A percentile compares a stretch with the other conserved stretches of the same genome.
Conservation (phyloP, 2,329 filamentous ascomycete genomes). For the Pseudogymnoascus sp. region DNA sequence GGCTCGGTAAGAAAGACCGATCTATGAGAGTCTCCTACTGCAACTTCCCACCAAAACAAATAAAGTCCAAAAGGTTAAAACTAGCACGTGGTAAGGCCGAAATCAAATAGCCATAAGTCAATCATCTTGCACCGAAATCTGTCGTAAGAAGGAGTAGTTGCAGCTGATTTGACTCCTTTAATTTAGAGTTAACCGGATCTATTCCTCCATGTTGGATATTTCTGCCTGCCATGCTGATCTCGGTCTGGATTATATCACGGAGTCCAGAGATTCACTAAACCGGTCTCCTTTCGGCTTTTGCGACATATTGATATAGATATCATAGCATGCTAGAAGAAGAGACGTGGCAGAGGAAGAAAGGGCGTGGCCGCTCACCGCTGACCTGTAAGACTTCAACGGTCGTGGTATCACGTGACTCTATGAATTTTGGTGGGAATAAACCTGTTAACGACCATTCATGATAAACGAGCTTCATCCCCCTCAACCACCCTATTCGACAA, state of each 20-base stretch:
- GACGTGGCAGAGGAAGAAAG: neutral
- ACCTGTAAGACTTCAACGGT: neutral
- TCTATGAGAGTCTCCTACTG: neutral
- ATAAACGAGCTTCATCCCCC: conserved; percentile 58
- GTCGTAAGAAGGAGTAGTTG: neutral
- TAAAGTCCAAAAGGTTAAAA: neutral
- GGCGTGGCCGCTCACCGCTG: neutral
- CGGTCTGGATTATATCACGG: neutral
- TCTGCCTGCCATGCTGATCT: neutral
- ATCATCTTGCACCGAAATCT: neutral
- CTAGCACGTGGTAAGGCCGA: neutral
- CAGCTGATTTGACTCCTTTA: neutral
- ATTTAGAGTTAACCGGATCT: neutral
- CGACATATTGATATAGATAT: neutral
- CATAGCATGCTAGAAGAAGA: neutral
- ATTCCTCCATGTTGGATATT: neutral
- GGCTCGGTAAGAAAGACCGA: neutral
- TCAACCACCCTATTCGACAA: conserved; percentile 41
- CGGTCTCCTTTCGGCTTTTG: neutral
- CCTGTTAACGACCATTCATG: neutral
- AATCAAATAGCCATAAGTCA: neutral
- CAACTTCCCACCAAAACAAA: neutral
- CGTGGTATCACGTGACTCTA: neutral
- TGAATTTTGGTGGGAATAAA: neutral
- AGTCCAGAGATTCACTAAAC: neutral